A percentile compares a stretch with the other conserved stretches of the same genome.
Evolutionary conservation across 805 yeast genomes (phyloP).

Genomic region (Candida ponderosae): DNA sequence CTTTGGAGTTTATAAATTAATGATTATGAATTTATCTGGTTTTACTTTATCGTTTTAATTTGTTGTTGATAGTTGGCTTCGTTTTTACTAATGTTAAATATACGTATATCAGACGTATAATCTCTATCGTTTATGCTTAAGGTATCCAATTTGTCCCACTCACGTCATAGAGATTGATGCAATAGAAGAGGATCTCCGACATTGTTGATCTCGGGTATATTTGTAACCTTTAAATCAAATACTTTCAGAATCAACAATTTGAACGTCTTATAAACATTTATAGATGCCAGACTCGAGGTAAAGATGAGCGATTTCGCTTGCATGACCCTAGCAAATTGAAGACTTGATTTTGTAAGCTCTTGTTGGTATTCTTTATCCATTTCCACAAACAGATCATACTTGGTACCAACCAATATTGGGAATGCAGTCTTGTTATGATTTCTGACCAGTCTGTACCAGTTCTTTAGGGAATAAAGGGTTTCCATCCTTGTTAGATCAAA

Average conservation of each 20-base stretch:
- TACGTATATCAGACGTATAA: too few species aligned
- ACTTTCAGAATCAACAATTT: slow-evolving; percentile 86
- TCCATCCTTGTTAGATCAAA: slow-evolving; percentile 85
- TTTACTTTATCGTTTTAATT: too few species aligned
- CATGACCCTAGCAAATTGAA: slow-evolving; percentile 84
- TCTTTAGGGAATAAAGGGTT: slow-evolving; percentile 80
- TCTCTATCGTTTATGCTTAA: too few species aligned
- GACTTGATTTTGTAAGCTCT: slow-evolving; percentile 75
- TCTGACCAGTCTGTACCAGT: slow-evolving; percentile 90
- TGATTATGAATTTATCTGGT: too few species aligned
- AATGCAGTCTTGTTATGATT: slow-evolving; percentile 87
- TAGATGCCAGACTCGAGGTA: slow-evolving; percentile 86
- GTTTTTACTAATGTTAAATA: too few species aligned
- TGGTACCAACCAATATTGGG: slow-evolving; percentile 88
- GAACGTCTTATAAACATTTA: slow-evolving; percentile 89
- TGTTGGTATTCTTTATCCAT: slow-evolving; percentile 73
- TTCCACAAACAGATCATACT: slow-evolving; percentile 81
- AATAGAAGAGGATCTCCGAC: slow-evolving; percentile 77
- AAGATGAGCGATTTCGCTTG: slow-evolving; percentile 72
- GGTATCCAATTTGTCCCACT: too few species aligned
- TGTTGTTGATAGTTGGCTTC: too few species aligned
- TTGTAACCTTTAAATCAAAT: slow-evolving; percentile 70
- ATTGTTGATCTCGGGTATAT: slow-evolving; percentile 70
- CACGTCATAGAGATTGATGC: too few species aligned
- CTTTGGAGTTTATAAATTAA: too few species aligned